Evolutionary conservation across 441 rosid species (phyloP).

Genomic region (Euphorbia schlechtendalii): DNA sequence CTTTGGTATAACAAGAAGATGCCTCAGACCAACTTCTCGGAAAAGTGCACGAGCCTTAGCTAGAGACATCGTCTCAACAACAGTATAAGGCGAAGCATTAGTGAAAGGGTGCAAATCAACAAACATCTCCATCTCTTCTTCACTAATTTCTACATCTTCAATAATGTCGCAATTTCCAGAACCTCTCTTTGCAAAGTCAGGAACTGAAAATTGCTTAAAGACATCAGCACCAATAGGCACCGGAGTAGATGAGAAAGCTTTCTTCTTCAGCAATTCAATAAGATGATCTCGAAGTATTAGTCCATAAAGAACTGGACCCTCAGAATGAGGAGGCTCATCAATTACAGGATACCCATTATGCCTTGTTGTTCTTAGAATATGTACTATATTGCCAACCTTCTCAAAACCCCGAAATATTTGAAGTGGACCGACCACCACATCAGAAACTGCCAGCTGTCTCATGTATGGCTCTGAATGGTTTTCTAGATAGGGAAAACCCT

Average conservation of each 20-base stretch:
- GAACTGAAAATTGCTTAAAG: constrained; percentile 39
- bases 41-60: constrained; percentile 75
- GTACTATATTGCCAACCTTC: constrained; percentile 60
- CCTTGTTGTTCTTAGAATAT: constrained; percentile 53
- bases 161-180: constrained; percentile 36
- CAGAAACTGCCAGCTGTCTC: constrained; percentile 74
- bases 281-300: constrained; percentile 74
- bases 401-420: constrained; percentile 58
- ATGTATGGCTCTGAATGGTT: constrained; percentile 72
- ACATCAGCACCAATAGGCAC: constrained; percentile 27
- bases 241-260: constrained; percentile 43
- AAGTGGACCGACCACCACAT: constrained; percentile 76
- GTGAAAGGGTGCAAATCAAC: constrained; percentile 77
- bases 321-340: constrained; percentile 44
- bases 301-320: constrained; percentile 47
- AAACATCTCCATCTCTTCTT: constrained; percentile 79
- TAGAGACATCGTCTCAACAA: constrained; percentile 84
- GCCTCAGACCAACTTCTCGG: constrained; percentile 76
- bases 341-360: constrained; percentile 82
- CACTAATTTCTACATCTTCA: constrained; percentile 55
- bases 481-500: constrained; percentile 76
- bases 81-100: constrained; percentile 80
- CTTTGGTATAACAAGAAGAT: constrained; percentile 75
- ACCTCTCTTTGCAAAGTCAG: constrained; percentile 74
- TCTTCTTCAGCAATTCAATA: constrained; percentile 60